phyloP scores from a whole-genome alignment of 768 basidiomycete genomes.

The Trametes cingulata region DNA sequence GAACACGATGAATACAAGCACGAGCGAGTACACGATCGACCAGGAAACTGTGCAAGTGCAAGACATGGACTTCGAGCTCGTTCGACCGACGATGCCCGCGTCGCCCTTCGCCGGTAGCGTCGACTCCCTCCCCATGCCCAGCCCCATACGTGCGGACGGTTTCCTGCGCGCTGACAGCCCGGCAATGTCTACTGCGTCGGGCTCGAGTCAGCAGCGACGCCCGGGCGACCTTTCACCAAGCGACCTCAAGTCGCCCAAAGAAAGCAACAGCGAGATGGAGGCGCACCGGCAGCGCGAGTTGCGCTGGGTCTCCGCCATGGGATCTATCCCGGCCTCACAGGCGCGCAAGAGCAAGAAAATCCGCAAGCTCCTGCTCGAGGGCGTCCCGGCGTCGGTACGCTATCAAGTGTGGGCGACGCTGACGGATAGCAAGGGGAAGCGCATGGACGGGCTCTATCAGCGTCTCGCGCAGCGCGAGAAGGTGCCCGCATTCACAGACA shows the following conservation, averaged over 20 bases:
- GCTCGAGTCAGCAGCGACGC: constrained; percentile 8
- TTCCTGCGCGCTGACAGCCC: constrained; percentile 35
- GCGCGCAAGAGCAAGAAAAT: constrained; percentile 81
- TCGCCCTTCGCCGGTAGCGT: constrained; percentile 23
- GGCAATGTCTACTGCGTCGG: constrained; percentile 31
- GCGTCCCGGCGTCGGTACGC: constrained; percentile 79
- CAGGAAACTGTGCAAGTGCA: constrained; percentile 70
- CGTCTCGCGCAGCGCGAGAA: constrained; percentile 58
- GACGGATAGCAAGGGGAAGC: constrained; percentile 72
- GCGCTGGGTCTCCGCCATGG: constrained; percentile 72
- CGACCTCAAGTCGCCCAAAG: not conserved
- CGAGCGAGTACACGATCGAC: constrained; percentile 29
- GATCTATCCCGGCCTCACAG: constrained; percentile 55
- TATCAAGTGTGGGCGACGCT: constrained; percentile 85
- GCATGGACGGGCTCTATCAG: constrained; percentile 67
- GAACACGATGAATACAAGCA: constrained; percentile 15
- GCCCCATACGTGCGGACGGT: constrained; percentile 22
- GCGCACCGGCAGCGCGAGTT: constrained; percentile 76
- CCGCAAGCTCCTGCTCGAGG: constrained; percentile 68
- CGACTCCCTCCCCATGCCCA: constrained; percentile 22
- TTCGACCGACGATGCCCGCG: constrained; percentile 55
- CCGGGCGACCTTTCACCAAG: constrained; percentile 5
- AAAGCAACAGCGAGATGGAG: constrained; percentile 31
- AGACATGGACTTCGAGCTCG: constrained; percentile 81
- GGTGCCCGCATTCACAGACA: constrained; percentile 49